Conservation (phyloP, 2,329 filamentous ascomycete species). For the Colletotrichum higginsianum region DNA sequence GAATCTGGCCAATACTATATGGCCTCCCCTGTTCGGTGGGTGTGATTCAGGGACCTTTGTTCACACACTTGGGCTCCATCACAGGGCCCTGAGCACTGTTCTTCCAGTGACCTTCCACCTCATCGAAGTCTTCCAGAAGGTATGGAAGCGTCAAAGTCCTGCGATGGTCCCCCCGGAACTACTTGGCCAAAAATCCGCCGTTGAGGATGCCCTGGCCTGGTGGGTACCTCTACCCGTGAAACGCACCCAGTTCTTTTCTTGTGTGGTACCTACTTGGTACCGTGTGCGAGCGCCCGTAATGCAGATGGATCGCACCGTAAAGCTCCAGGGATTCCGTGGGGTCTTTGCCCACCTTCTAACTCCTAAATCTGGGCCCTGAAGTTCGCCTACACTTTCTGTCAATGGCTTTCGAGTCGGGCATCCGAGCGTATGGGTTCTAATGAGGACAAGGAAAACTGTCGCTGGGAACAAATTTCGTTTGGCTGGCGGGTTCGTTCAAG, state of each 20-base stretch:
- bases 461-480: conserved; percentile 24
- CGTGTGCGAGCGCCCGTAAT: not conserved
- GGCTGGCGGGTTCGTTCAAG: conserved; percentile 2
- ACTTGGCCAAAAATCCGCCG: conserved; percentile 21
- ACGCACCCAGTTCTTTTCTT: conserved; percentile 3
- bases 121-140: conserved; percentile 41
- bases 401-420: conserved; percentile 15
- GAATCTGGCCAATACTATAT: not conserved
- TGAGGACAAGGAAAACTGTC: not conserved
- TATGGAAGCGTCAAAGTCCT: conserved; percentile 37
- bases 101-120: conserved; percentile 27
- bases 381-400: conserved; percentile 22
- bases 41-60: conserved; percentile 34
- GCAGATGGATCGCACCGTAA: conserved; percentile 15
- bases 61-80: conserved; percentile 22
- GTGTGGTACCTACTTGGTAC: conserved; percentile 18
- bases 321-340: conserved; percentile 11
- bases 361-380: conserved; percentile 1
- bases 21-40: conserved; percentile 21
- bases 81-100: conserved; percentile 27
- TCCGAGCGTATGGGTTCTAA: conserved; percentile 31
- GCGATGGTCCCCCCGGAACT: conserved; percentile 21
- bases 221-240: conserved; percentile 11
- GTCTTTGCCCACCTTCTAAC: conserved; percentile 18
- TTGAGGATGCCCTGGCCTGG: conserved; percentile 10